phyloP scores from a whole-genome alignment of 768 basidiomycete genomes.

The Lactarius indigo region DNA sequence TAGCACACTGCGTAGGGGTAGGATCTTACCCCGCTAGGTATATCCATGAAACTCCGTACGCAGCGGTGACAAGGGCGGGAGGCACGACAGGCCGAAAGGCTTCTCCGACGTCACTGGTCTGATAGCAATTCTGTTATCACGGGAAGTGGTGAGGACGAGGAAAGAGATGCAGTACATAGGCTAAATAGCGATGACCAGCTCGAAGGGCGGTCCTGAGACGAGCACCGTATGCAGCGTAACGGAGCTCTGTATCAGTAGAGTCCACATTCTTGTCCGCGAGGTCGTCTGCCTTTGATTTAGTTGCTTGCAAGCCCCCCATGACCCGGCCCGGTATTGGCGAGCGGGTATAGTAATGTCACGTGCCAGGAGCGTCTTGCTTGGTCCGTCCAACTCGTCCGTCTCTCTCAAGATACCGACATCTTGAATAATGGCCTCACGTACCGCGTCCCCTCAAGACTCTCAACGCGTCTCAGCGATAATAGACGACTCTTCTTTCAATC shows the following conservation, averaged over 20 bases:
- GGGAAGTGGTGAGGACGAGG: background rate
- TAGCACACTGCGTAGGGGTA: background rate
- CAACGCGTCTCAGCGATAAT: constrained; percentile 31
- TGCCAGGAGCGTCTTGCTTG: background rate
- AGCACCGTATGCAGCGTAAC: constrained; percentile 75
- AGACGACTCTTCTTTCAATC: constrained; percentile 24
- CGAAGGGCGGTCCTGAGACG: constrained; percentile 73
- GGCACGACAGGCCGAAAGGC: constrained; percentile 77
- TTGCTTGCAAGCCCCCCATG: constrained; percentile 22
- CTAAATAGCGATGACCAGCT: constrained; percentile 67
- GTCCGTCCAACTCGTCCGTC: constrained; percentile 18
- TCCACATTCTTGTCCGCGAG: constrained; percentile 64
- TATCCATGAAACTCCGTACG: constrained; percentile 79
- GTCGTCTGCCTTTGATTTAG: constrained; percentile 47
- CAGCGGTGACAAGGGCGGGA: constrained; percentile 66
- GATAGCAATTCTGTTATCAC: constrained; percentile 27
- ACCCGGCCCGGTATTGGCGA: constrained; percentile 23
- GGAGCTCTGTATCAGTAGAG: constrained; percentile 62
- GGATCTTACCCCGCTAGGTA: constrained; percentile 62
- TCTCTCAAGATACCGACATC: constrained; percentile 24
- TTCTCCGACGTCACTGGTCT: constrained; percentile 83
- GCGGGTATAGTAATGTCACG: constrained; percentile 12
- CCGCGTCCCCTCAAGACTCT: constrained; percentile 32
- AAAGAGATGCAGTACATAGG: constrained; percentile 53
- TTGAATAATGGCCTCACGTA: constrained; percentile 26